A percentile compares a stretch with the other conserved stretches of the same genome.
phyloP scores from a whole-genome alignment of 495 filamentous ascomycete species.

The Lasiosphaeria ovina region DNA sequence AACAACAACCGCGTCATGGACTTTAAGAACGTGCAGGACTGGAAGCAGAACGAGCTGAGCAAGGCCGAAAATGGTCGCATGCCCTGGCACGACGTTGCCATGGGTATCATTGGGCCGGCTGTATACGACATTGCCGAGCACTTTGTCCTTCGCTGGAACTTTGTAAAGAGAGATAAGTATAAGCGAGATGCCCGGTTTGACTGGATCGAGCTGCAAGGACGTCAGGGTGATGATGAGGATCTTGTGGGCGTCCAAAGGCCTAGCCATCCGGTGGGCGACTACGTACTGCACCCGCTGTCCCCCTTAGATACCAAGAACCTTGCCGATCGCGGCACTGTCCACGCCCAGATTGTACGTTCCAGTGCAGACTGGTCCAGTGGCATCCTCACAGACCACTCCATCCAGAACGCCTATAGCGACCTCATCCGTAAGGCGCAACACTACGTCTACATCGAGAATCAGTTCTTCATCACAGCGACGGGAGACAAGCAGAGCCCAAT shows the following conservation, averaged over 20 bases:
- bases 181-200: slow-evolving; percentile 77
- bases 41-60: slow-evolving; percentile 89
- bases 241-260: slow-evolving; percentile 84
- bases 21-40: slow-evolving; percentile 85
- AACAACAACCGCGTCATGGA: slow-evolving; percentile 96
- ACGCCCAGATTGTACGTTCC: slow-evolving; percentile 81
- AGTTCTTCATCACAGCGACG: slow-evolving; percentile 96
- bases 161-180: slow-evolving; percentile 96
- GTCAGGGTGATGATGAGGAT: slow-evolving; percentile 75
- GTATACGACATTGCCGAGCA: slow-evolving; percentile 96
- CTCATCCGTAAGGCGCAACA: slow-evolving; percentile 81
- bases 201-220: slow-evolving; percentile 80
- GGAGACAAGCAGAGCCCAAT: slow-evolving; percentile 82
- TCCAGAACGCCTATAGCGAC: slow-evolving; percentile 88
- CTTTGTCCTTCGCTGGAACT: slow-evolving; percentile 95
- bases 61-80: slow-evolving; percentile 92
- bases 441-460: slow-evolving; percentile 96
- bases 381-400: slow-evolving; percentile 82
- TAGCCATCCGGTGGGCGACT: slow-evolving; percentile 80
- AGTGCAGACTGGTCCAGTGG: slow-evolving; percentile 95
- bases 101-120: slow-evolving; percentile 84
- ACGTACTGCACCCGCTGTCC: slow-evolving; percentile 74
- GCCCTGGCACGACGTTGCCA: slow-evolving; percentile 96
- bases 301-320: slow-evolving; percentile 53
- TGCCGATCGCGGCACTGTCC: slow-evolving; percentile 61